Base-by-base conservation (phyloP, 129 eudicot species). In the Pittosporum tobira region DNA sequence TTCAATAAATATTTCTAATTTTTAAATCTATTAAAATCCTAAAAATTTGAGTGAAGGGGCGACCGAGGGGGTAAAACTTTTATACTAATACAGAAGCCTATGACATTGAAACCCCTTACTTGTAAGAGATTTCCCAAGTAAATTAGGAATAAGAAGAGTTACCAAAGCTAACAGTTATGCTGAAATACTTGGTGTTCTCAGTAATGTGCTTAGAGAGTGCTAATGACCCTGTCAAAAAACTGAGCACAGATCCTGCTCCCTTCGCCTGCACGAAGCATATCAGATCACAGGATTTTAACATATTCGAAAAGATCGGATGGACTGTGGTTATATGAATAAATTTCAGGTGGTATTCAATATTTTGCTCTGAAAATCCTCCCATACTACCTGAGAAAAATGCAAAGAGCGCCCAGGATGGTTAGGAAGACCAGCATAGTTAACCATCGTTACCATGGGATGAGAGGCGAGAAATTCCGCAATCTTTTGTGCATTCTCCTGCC, bases 141-240 rank as follows among this genome's bases (percentile, higher is more conserved):
- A 42, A 2, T 14, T 45, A 53, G 1, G 6, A 48, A 29, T 25
- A 37, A 10, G 19, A 45, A 16, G 27, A 48, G 46, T n/a, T 81
- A 93, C 99, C 99, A 71, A 93, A 91, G 68, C 96, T 86, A 81
- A 91, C 96, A 8, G 99, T 81, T 65, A 91, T 79, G 79, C 87
- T 75, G 48, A 91, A 87, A 66, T 78, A 86, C 59, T 91, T 87
- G 73, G 99, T 86, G 2, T 70, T 79, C 71, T 93, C 99, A 26
- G 67, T 88, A 24, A 93, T 66, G 49, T 93, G 96, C 73, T 84
- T 87, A 20, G 99, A 87, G 47, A 93, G 96, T 1, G 88, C 77
- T 60, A 84, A 22, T 0, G 99, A 93, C 45, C 99, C 99, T 37
- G 96, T 87, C 42, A 76, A 59, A 69, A 93, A 93, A 75, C 96